Percentiles rank a stretch among this genome's conserved stretches.
These are phyloP conservation scores for Pyricularia grisea DNA, from an alignment of 2,329 filamentous ascomycete species.

Conservation along the genomic window DNA sequence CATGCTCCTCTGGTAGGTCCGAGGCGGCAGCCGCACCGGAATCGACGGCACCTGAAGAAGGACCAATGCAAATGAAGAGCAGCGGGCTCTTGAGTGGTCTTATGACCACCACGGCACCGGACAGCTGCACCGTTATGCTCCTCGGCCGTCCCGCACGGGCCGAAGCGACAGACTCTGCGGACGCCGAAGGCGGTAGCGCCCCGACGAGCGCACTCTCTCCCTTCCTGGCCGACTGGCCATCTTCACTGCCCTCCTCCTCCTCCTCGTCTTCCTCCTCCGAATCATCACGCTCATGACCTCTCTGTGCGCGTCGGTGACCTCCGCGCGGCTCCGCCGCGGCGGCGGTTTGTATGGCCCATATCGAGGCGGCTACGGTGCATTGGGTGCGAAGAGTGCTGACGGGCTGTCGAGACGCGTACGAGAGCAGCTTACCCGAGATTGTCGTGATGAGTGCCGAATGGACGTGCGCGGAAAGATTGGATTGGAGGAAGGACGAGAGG, in stretches of 20 bases:
- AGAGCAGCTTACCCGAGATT: conserved; percentile 52
- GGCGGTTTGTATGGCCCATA: conserved; percentile 48
- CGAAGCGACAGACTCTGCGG: neutral
- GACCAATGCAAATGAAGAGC: conserved; percentile 52
- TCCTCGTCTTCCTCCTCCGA: conserved; percentile 5
- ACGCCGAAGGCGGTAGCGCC: conserved; percentile 9
- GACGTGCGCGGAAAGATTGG: conserved; percentile 46
- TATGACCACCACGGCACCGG: conserved; percentile 46
- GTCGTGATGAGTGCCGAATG: conserved; percentile 52
- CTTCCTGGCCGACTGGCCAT: conserved; percentile 5
- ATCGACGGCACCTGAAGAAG: conserved; percentile 19
- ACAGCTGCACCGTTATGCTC: conserved; percentile 47
- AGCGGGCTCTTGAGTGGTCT: conserved; percentile 48
- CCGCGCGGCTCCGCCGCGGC: conserved; percentile 14
- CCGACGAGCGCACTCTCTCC: conserved; percentile 8
- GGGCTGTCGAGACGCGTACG: conserved; percentile 47
- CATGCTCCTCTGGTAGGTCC: conserved; percentile 21
- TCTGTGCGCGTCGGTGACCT: conserved; percentile 4
- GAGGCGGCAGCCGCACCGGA: conserved; percentile 6
- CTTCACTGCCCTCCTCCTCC: conserved; percentile 15
- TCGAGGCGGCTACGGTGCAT: conserved; percentile 53
- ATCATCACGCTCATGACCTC: conserved; percentile 12
- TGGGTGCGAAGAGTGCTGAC: conserved; percentile 51
- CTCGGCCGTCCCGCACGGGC: conserved; percentile 6
- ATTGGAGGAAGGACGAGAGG: conserved; percentile 50